Evolutionary conservation across 1,284 basidiomycete species (phyloP).

Genomic region (Marasmius fiardii): DNA sequence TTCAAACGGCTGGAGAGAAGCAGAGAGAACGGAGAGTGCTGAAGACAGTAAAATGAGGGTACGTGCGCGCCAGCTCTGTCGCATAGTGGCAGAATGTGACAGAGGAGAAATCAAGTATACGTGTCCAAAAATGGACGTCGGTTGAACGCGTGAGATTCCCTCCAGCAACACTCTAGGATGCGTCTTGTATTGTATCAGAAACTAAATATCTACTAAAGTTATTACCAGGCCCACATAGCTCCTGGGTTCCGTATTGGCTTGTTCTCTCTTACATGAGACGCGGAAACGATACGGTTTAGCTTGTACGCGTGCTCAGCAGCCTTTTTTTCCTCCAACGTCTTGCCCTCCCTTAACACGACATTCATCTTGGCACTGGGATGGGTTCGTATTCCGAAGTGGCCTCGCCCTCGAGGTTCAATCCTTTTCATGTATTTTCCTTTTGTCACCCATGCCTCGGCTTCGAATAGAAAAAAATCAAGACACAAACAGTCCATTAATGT

Average conservation of each 20-base stretch:
- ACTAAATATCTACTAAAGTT: neutral
- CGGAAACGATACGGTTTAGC: constrained; percentile 74
- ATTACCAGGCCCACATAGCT: constrained; percentile 82
- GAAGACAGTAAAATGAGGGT: constrained; percentile 33
- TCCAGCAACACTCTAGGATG: neutral
- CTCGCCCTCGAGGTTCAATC: constrained; percentile 86
- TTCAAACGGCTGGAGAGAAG: constrained; percentile 57
- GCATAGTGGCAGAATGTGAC: constrained; percentile 25
- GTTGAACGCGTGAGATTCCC: neutral
- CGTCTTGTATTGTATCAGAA: neutral
- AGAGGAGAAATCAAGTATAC: constrained; percentile 7
- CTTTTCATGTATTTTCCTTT: constrained; percentile 75
- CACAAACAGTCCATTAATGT: neutral
- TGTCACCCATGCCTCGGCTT: constrained; percentile 91
- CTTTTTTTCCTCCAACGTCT: constrained; percentile 71
- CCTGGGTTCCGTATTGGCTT: constrained; percentile 74
- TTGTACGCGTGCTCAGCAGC: constrained; percentile 63
- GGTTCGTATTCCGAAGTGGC: constrained; percentile 74
- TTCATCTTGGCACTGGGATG: constrained; percentile 79
- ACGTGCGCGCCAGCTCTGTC: constrained; percentile 38
- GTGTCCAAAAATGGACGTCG: constrained; percentile 11
- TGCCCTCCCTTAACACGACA: constrained; percentile 82
- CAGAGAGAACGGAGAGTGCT: constrained; percentile 22
- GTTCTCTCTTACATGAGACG: constrained; percentile 77
- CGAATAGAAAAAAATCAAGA: constrained; percentile 13